Evolutionary conservation across 495 filamentous ascomycete genomes (phyloP).

Genomic region (Hypoxylon subgilvum): DNA sequence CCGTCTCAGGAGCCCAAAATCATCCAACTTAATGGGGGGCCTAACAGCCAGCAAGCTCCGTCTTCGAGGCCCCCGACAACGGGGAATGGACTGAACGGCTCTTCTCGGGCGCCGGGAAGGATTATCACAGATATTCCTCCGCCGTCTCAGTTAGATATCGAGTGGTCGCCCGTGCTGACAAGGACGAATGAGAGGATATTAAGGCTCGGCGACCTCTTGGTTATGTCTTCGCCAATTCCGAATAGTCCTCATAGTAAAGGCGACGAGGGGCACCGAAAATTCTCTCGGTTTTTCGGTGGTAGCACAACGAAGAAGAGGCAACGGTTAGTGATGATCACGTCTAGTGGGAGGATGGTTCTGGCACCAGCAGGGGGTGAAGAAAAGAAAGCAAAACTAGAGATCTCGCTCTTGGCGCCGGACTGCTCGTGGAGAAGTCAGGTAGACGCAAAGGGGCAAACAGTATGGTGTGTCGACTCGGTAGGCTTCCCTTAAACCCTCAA

Average conservation of each 20-base stretch:
- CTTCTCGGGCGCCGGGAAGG: slow-evolving; percentile 65
- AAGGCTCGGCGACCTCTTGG: slow-evolving; percentile 88
- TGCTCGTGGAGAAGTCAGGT: slow-evolving; percentile 77
- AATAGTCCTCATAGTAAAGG: slow-evolving; percentile 67
- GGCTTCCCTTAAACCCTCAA: slow-evolving; percentile 47
- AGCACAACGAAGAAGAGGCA: slow-evolving; percentile 90
- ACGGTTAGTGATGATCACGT: slow-evolving; percentile 93
- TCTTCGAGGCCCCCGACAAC: slow-evolving; percentile 48
- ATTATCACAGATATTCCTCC: slow-evolving; percentile 95
- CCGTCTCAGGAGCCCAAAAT: slow-evolving; percentile 73
- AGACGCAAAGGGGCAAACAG: slow-evolving; percentile 80
- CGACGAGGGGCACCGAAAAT: slow-evolving; percentile 73
- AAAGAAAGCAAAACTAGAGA: slow-evolving; percentile 91
- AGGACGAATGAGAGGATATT: slow-evolving; percentile 91
- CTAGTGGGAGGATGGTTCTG: slow-evolving; percentile 83
- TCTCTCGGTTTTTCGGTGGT: slow-evolving; percentile 90
- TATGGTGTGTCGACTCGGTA: slow-evolving; percentile 95
- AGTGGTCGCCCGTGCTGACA: slow-evolving; percentile 97
- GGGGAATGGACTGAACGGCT: slow-evolving; percentile 38
- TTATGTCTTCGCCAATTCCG: slow-evolving; percentile 77
- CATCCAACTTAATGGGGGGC: slow-evolving; percentile 77
- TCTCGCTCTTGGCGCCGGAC: slow-evolving; percentile 75
- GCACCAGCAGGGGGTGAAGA: slow-evolving; percentile 93
- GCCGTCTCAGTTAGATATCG: slow-evolving; percentile 95
- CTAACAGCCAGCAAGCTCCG: slow-evolving; percentile 56